Base-by-base conservation (phyloP, 1,284 basidiomycete genomes). In the Rhodotorula glutinis region DNA sequence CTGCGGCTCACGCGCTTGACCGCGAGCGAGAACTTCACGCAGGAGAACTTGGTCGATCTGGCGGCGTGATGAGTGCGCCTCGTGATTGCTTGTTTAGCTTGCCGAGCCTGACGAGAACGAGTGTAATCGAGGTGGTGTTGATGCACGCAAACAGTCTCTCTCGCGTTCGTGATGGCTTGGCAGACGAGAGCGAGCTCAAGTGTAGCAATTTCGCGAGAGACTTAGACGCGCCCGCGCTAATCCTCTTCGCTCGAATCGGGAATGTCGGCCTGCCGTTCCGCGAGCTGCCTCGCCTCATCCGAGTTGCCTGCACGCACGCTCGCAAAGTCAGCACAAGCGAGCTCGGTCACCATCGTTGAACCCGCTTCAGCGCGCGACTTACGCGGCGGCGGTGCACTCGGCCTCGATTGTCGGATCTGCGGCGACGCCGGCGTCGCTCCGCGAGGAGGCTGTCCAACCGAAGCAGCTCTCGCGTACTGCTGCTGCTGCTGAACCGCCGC, bases 191-290 rank as follows among this genome's bases (percentile, higher is more conserved):
- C n/a, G n/a, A n/a, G n/a, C n/a, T n/a, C n/a, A n/a, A n/a, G n/a
- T n/a, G n/a, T n/a, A n/a, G n/a, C n/a, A n/a, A n/a, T n/a, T n/a
- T n/a, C n/a, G n/a, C n/a, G n/a, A n/a, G n/a, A n/a, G n/a, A n/a
- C n/a, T n/a, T n/a, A n/a, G n/a, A n/a, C n/a, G n/a, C n/a, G 21
- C 16, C 38, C 38, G 19, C 11, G 13, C 44, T 43, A 59, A 33
- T 59, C 58, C 58, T 59, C 58, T 49, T 59, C 58, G 58, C 58
- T 59, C 58, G 58, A 59, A 21, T 59, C 58, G 21, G 58, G 58
- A 41, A 59, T 59, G 58, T 59, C 58, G 38, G 38, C 30, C 49
- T 59, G 47, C 38, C 47, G 19, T 25, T 59, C 58, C 16, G 49
- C 58, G 19, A 52, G 58, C 25, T 23, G 58, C 49, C 49, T 51